phyloP scores from a whole-genome alignment of 2,329 filamentous ascomycete species.

The Sordariomycetes sp. region DNA sequence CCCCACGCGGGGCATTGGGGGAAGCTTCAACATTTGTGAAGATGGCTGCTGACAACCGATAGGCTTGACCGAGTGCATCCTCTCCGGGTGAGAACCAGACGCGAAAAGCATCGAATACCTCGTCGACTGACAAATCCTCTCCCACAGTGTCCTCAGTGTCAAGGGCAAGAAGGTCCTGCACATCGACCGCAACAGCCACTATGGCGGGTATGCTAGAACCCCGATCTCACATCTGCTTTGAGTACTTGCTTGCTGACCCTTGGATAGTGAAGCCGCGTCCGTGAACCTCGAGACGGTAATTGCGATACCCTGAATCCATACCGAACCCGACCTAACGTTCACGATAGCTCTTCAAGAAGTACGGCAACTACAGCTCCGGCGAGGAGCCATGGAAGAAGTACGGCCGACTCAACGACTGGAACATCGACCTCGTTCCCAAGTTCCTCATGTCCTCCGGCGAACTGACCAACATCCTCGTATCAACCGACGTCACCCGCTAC shows the following conservation, averaged over 20 bases:
- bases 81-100: constrained; percentile 77
- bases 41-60: constrained; percentile 4
- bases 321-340: constrained; percentile 9
- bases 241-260: constrained; percentile 15
- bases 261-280: constrained; percentile 71
- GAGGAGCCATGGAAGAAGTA: constrained; percentile 98
- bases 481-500: constrained; percentile 83
- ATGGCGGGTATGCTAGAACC: constrained; percentile 70
- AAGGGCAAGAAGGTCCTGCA: constrained; percentile 99
- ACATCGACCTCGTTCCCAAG: constrained; percentile 97
- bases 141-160: constrained; percentile 76
- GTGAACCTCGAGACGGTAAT: constrained; percentile 90
- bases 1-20: constrained; percentile 4
- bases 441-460: constrained; percentile 98
- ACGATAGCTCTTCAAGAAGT: constrained; percentile 85
- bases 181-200: constrained; percentile 97
- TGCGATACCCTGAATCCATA: constrained; percentile 6
- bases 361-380: constrained; percentile 69
- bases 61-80: constrained; percentile 98
- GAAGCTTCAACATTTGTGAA: constrained; percentile 6
- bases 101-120: too few species aligned
- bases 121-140: constrained; percentile 1
- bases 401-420: constrained; percentile 95
- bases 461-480: constrained; percentile 96
- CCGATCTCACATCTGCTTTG: not conserved